These are phyloP conservation scores for Astrothelium macrocarpum DNA, from an alignment of 495 filamentous ascomycete species.

Conservation along the genomic window DNA sequence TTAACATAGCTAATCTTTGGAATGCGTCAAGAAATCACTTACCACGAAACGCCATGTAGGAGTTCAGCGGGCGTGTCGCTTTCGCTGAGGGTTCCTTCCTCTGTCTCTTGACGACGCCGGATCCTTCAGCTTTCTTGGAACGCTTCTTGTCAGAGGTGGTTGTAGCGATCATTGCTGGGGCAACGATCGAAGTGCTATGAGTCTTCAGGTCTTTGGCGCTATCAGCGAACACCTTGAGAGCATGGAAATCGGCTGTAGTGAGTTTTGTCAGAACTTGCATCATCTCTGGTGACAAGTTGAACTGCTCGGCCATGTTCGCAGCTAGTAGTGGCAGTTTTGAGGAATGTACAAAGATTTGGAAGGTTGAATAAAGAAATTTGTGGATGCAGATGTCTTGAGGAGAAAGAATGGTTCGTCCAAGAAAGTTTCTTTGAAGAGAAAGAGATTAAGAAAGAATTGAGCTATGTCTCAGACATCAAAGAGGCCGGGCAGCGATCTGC, in stretches of 20 bases:
- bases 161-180: conserved; percentile 5
- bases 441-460: background rate
- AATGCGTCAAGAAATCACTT: background rate
- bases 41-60: conserved; percentile 3
- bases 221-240: background rate
- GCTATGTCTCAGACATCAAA: background rate
- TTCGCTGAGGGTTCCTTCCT: conserved; percentile 4
- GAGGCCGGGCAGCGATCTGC: background rate
- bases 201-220: conserved; percentile 1
- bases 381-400: background rate
- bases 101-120: conserved; percentile 6
- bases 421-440: background rate
- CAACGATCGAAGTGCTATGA: background rate
- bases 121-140: conserved; percentile 7
- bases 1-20: background rate
- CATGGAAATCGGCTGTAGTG: conserved; percentile 6
- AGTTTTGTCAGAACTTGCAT: conserved; percentile 1
- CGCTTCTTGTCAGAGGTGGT: background rate
- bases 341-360: conserved; percentile 6
- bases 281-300: conserved; percentile 1
- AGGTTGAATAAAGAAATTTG: conserved; percentile 3
- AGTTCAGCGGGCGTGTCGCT: conserved; percentile 3
- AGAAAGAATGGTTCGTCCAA: background rate
- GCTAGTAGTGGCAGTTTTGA: background rate
- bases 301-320: background rate